A percentile compares a stretch with the other conserved stretches of the same genome.
Evolutionary conservation across 169 alveolate genomes (phyloP).

Genomic region (Plasmodium gaboni): DNA sequence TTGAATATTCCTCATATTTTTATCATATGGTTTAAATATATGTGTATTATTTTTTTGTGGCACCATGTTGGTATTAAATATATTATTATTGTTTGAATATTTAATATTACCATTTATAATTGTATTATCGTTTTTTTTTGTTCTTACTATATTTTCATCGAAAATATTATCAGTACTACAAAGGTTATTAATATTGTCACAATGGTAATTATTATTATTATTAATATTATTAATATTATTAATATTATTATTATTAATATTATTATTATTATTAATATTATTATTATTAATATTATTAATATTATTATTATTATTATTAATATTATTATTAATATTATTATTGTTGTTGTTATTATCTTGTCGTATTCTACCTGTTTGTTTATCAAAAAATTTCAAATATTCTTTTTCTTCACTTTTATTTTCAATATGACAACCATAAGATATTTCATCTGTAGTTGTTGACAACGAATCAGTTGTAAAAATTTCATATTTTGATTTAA

Average conservation of each 20-base stretch:
- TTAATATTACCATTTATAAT: neutral
- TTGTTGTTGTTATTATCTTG: too few relatives aligned
- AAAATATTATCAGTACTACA: neutral
- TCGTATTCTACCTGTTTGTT: neutral
- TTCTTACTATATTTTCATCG: neutral
- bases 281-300: too few relatives aligned
- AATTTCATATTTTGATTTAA: slow-evolving; percentile 10
- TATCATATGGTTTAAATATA: too few relatives aligned
- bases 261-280: neutral
- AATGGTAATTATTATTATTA: too few relatives aligned
- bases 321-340: too few relatives aligned
- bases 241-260: neutral
- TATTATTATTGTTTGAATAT: neutral
- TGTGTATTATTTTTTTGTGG: too few relatives aligned
- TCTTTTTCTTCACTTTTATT: slow-evolving; percentile 26
- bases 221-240: neutral
- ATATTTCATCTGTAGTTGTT: slow-evolving; percentile 40
- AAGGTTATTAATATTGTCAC: neutral
- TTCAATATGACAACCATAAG: slow-evolving; percentile 12
- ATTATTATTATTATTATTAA: too few relatives aligned
- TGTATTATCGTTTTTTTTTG: neutral
- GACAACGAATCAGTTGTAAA: slow-evolving; percentile 19
- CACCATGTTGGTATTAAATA: too few relatives aligned
- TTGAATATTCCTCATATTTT: too few relatives aligned
- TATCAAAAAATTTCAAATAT: neutral